These are phyloP conservation scores for Colletotrichum melonis DNA, from an alignment of 2,329 filamentous ascomycete species.

Conservation along the genomic window DNA sequence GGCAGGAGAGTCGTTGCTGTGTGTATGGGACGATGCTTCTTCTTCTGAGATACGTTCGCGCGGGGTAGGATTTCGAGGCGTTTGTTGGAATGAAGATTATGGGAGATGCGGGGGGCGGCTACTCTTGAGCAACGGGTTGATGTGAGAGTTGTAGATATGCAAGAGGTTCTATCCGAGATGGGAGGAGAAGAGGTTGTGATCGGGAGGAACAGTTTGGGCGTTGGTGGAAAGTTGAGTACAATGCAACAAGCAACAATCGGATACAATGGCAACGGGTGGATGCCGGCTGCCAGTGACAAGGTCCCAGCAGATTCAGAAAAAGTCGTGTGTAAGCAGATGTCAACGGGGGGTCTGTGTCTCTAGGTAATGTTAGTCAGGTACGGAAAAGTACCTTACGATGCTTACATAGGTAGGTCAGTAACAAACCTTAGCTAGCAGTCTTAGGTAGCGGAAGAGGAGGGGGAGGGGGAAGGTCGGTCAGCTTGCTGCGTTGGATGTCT, in stretches of 20 bases:
- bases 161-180: background rate
- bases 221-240: background rate
- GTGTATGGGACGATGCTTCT: background rate
- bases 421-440: too few species aligned
- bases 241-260: background rate
- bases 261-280: conserved; percentile 5
- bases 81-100: background rate
- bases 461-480: background rate
- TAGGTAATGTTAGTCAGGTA: background rate
- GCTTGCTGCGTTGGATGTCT: background rate
- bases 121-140: background rate
- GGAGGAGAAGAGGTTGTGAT: background rate
- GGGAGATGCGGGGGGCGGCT: background rate
- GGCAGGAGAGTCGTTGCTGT: background rate
- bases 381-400: background rate
- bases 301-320: background rate
- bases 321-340: conserved; percentile 4
- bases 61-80: background rate
- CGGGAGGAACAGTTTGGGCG: background rate
- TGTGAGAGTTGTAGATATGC: background rate
- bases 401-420: background rate
- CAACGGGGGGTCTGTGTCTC: background rate
- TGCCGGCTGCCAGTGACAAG: background rate
- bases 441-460: background rate
- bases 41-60: background rate